A percentile compares a stretch with the other conserved stretches of the same genome.
phyloP scores from a whole-genome alignment of 2,329 filamentous ascomycete genomes.

The Seiridium cupressi region DNA sequence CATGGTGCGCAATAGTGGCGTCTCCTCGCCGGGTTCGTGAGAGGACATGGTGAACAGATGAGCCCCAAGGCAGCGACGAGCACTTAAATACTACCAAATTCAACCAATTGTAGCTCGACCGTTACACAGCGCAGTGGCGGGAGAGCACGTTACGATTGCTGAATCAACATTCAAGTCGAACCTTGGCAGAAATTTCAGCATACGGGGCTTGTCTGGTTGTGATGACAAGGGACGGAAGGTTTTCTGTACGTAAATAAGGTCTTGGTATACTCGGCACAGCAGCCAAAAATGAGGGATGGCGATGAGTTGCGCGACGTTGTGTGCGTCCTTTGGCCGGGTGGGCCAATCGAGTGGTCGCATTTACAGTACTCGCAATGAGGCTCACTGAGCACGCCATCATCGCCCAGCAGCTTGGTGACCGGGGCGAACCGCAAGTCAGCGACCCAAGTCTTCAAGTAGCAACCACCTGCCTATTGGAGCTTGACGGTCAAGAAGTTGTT shows the following conservation, averaged over 20 bases:
- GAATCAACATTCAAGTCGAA: too few species aligned
- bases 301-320: background rate
- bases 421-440: background rate
- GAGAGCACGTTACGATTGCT: too few species aligned
- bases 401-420: background rate
- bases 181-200: too few species aligned
- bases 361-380: background rate
- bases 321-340: background rate
- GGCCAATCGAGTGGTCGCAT: background rate
- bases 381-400: background rate
- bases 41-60: background rate
- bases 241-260: background rate
- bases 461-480: background rate
- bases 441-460: background rate
- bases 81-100: background rate
- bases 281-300: background rate
- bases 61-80: background rate
- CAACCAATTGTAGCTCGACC: background rate
- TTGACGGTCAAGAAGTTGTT: background rate
- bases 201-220: too few species aligned
- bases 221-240: background rate
- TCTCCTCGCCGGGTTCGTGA: background rate
- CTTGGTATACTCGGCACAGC: background rate
- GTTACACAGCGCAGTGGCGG: too few species aligned
- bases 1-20: conserved; percentile 1